Percentiles rank a stretch among this genome's conserved stretches.
phyloP scores from a whole-genome alignment of 2,329 filamentous ascomycete species.

The Ophiostoma triangulosporum region DNA sequence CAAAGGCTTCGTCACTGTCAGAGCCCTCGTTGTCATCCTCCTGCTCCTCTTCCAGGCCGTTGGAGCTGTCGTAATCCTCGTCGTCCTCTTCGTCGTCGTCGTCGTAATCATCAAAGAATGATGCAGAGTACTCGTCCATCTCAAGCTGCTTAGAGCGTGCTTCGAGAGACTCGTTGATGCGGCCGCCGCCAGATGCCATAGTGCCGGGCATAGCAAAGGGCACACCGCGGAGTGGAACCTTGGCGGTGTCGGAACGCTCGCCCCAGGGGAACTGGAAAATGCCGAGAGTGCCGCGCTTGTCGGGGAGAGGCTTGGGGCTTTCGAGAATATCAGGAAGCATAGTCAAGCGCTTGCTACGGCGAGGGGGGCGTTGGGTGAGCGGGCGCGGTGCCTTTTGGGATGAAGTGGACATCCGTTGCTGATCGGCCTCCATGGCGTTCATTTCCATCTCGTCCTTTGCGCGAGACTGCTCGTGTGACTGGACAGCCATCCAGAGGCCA shows the following conservation, averaged over 20 bases:
- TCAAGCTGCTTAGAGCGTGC: slow-evolving; percentile 24
- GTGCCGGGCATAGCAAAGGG: slow-evolving; percentile 36
- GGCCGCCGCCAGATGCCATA: slow-evolving; percentile 31
- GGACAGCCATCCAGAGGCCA: slow-evolving; percentile 4
- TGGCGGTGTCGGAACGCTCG: slow-evolving; percentile 44
- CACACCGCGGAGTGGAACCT: slow-evolving; percentile 15
- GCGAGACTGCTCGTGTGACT: background rate
- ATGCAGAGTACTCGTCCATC: slow-evolving; percentile 30
- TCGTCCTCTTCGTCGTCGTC: slow-evolving; percentile 32
- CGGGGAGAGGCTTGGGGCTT: slow-evolving; percentile 43
- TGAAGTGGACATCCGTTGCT: background rate
- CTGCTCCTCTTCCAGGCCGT: slow-evolving; percentile 25
- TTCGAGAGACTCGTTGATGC: slow-evolving; percentile 20
- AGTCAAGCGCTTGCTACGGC: slow-evolving; percentile 43
- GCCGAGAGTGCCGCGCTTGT: slow-evolving; percentile 45
- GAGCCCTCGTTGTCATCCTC: slow-evolving; percentile 20
- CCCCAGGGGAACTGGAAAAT: slow-evolving; percentile 56
- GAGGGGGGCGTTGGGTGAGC: slow-evolving; percentile 37
- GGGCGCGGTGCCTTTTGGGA: slow-evolving; percentile 25
- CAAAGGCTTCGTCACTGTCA: slow-evolving; percentile 38
- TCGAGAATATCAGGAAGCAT: slow-evolving; percentile 50
- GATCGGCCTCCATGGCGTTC: slow-evolving; percentile 1
- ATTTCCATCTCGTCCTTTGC: slow-evolving; percentile 3
- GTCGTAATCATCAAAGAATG: slow-evolving; percentile 48
- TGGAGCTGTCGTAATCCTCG: slow-evolving; percentile 17